Evolutionary conservation across 2,329 filamentous ascomycete species (phyloP).

Genomic region (Aspergillus sp.): DNA sequence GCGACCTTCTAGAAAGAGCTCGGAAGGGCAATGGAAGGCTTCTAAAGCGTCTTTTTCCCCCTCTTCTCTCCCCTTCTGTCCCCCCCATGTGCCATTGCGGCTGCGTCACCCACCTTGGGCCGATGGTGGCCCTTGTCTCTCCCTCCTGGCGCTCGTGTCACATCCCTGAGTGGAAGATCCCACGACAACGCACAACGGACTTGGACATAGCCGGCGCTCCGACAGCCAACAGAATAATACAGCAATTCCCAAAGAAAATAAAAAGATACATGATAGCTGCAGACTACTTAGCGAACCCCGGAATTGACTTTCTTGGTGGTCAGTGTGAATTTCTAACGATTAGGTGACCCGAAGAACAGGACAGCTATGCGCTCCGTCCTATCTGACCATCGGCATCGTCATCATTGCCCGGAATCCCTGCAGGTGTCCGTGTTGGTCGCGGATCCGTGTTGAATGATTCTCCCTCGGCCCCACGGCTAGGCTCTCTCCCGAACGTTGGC

Average conservation of each 20-base stretch:
- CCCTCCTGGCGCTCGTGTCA: slow-evolving; percentile 13
- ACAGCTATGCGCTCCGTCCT: slow-evolving; percentile 2
- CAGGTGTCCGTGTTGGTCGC: slow-evolving; percentile 24
- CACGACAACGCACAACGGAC: background rate
- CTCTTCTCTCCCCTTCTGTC: background rate
- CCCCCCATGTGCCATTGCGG: slow-evolving; percentile 18
- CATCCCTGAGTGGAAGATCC: slow-evolving; percentile 7
- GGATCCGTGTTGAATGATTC: slow-evolving; percentile 14
- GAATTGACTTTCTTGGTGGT: slow-evolving; percentile 3
- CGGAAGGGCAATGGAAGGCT: slow-evolving; percentile 20
- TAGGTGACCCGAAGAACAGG: slow-evolving; percentile 6
- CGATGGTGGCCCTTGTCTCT: slow-evolving; percentile 16
- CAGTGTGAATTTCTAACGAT: slow-evolving; percentile 1
- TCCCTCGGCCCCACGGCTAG: slow-evolving; percentile 16
- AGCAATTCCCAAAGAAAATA: too few species aligned
- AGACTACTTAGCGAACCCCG: background rate
- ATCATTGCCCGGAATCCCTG: slow-evolving; percentile 13
- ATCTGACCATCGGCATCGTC: slow-evolving; percentile 2
- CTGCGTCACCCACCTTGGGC: slow-evolving; percentile 19
- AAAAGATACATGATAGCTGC: background rate
- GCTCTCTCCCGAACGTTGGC: slow-evolving; percentile 9
- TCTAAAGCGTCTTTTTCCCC: slow-evolving; percentile 10
- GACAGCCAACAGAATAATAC: background rate
- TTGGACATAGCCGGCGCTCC: background rate
- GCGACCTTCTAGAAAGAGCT: slow-evolving; percentile 24